Evolutionary conservation across 257 asterid genomes (phyloP).

Genomic region (Penstemon newberryi): DNA sequence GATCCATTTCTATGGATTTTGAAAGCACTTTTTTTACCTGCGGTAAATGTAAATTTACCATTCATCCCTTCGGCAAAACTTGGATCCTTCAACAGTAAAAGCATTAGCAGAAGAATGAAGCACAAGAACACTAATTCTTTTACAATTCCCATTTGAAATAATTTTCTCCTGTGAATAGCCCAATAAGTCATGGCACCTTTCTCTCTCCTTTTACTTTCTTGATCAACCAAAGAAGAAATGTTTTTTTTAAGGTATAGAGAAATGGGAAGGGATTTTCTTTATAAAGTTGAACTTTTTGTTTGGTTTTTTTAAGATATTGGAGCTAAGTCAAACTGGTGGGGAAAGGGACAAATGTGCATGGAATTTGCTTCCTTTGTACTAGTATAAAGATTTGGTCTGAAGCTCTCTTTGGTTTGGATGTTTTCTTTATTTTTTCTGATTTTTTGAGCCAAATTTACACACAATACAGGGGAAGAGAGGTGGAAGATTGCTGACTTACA

Average conservation of each 20-base stretch:
- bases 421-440: slow-evolving; percentile 38
- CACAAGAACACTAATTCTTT: slow-evolving; percentile 36
- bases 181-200: slow-evolving; percentile 36
- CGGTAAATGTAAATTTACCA: slow-evolving; percentile 18
- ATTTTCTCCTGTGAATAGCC: slow-evolving; percentile 30
- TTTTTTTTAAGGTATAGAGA: slow-evolving; percentile 13
- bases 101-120: slow-evolving; percentile 45
- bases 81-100: slow-evolving; percentile 41
- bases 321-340: slow-evolving; percentile 41
- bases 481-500: slow-evolving; percentile 25
- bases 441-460: slow-evolving; percentile 58
- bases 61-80: slow-evolving; percentile 41
- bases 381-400: slow-evolving; percentile 23
- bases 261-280: background rate
- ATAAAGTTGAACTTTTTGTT: slow-evolving; percentile 11
- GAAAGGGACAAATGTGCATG: slow-evolving; percentile 46
- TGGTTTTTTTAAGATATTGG: slow-evolving; percentile 21
- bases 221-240: background rate
- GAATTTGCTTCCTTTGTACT: slow-evolving; percentile 48
- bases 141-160: slow-evolving; percentile 42
- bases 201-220: slow-evolving; percentile 13
- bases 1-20: slow-evolving; percentile 30
- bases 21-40: slow-evolving; percentile 32
- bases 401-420: slow-evolving; percentile 19
- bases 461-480: slow-evolving; percentile 28